phyloP scores from a whole-genome alignment of 1,284 basidiomycete genomes.

The Waitea zeae region DNA sequence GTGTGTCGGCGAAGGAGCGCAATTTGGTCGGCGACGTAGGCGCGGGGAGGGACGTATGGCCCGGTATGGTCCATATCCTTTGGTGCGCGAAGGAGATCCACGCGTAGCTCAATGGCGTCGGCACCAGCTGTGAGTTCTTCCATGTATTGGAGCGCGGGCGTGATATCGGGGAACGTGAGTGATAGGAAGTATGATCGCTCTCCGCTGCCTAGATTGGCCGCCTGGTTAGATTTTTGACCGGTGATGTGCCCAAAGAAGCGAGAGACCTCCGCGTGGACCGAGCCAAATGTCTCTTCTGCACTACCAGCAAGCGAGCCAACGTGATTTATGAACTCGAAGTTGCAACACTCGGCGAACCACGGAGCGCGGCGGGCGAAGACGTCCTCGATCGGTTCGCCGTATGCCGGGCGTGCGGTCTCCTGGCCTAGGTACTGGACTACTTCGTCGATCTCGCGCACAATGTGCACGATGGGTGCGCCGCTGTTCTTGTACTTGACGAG shows the following conservation, averaged over 20 bases:
- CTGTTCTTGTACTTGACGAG: constrained; percentile 50
- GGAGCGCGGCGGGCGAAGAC: constrained; percentile 76
- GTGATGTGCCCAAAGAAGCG: constrained; percentile 87
- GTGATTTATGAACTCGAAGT: constrained; percentile 74
- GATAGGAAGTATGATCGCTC: constrained; percentile 80
- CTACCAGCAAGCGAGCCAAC: constrained; percentile 20
- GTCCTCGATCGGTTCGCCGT: constrained; percentile 70
- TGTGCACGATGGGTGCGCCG: constrained; percentile 58
- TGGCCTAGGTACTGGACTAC: constrained; percentile 65
- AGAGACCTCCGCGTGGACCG: constrained; percentile 28
- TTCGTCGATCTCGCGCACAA: constrained; percentile 53
- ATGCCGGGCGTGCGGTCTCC: constrained; percentile 70
- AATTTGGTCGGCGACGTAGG: constrained; percentile 75
- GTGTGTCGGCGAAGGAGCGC: constrained; percentile 66
- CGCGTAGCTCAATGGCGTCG: constrained; percentile 87
- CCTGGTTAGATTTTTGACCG: constrained; percentile 52
- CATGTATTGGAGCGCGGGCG: constrained; percentile 51
- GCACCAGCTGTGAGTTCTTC: constrained; percentile 68
- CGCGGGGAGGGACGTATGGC: constrained; percentile 42
- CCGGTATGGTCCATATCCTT: constrained; percentile 25
- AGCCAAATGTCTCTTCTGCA: constrained; percentile 7
- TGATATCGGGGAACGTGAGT: constrained; percentile 83
- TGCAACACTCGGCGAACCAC: constrained; percentile 80
- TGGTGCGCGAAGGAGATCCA: constrained; percentile 66
- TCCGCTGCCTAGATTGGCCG: constrained; percentile 36